Evolutionary conservation across 495 filamentous ascomycete genomes (phyloP).

Genomic region (Letharia columbiana): DNA sequence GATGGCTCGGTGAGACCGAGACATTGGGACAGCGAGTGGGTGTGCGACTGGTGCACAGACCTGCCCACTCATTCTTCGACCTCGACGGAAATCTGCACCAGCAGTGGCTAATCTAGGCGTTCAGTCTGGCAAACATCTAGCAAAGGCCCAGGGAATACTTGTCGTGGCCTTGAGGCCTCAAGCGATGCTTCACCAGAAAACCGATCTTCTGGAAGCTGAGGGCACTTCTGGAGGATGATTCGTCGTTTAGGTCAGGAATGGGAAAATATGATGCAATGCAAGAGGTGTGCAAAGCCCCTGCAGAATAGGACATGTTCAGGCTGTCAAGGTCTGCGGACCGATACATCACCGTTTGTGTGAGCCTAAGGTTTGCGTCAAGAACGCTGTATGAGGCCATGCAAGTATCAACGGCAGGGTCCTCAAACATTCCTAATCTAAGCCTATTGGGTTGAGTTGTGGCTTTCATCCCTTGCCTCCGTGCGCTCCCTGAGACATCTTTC

Average conservation of each 20-base stretch:
- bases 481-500: not conserved
- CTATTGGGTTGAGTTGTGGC: not conserved
- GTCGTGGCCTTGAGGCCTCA: not conserved
- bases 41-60: not conserved
- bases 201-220: not conserved
- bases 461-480: conserved; percentile 5
- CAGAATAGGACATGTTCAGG: not conserved
- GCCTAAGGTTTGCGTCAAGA: too few relatives aligned
- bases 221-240: not conserved
- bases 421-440: not conserved
- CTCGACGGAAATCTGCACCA: not conserved
- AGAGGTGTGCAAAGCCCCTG: not conserved
- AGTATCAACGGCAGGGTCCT: not conserved
- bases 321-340: not conserved
- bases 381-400: too few relatives aligned
- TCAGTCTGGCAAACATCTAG: not conserved
- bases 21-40: not conserved
- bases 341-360: too few relatives aligned
- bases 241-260: not conserved
- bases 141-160: not conserved
- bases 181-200: not conserved
- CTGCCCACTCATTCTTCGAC: not conserved
- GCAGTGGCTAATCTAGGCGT: not conserved
- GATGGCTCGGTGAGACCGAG: not conserved
- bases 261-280: not conserved